Base-by-base conservation (phyloP, 176 grass and related monocot genomes). In the Musa troglodytarum region DNA sequence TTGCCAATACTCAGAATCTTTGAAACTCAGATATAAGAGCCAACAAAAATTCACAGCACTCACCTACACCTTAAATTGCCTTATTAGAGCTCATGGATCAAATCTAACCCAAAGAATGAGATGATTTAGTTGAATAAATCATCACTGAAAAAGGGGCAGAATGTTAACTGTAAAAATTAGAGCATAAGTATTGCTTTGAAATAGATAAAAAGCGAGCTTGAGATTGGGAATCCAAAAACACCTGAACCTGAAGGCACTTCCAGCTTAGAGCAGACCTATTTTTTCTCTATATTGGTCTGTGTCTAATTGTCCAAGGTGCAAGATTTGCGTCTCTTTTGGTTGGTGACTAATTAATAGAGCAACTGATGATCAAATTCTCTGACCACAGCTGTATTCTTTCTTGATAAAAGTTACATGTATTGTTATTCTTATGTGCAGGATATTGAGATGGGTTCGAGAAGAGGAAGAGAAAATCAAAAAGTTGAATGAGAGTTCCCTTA, bases 381-480 rank as follows among this genome's bases (percentile, higher is more conserved):
- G 10, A 11, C 26, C 17, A 23, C 7, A 69, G 49, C 23, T 69
- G 34, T 69, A 69, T 50, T 14, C 11, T 69, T n/a, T 69, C 15
- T 11, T 6, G 13, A 71, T 50, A 71, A 10, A 49, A 50, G 34
- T 8, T 19, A 17, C 43, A 52, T 20, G 6, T 10, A 50, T 17
- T 17, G 17, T 49, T 4, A 49, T 26, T 16, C 16, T 56, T 20
- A 24, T 15, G n/a, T 10, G 11, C 74, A 88, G 96, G 81, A 82
- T 89, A 72, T 76, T 99, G 77, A 74, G 91, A 50, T 95, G 53
- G 80, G 69, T 95, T 72, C 61, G 90, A n/a, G 93, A 97, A 67
- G 96, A 99, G 86, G 96, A 99, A 73, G 96, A 99, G 87, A 81
- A 58, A 66, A 71, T 78, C 8, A 63, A 68, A 82, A 87, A 99